Base-by-base conservation (phyloP, 2,329 filamentous ascomycete species). In the Elsinoe perseae region DNA sequence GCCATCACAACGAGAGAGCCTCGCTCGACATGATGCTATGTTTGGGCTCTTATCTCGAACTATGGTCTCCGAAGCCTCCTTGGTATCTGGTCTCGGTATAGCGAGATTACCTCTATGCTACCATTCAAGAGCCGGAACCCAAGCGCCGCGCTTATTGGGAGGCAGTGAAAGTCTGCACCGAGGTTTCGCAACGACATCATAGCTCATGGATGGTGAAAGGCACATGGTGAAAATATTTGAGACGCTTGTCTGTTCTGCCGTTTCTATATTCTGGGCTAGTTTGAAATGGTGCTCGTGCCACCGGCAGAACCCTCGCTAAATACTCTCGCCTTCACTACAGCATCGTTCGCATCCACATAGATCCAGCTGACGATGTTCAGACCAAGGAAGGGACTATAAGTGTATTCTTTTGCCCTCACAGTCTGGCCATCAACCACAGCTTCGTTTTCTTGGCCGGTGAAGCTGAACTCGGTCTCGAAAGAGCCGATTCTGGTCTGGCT, bases 401-500 rank as follows among this genome's bases (percentile, higher is more conserved):
- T 56, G 42, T 65, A 66, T 54, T 65, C 62, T 52, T 59, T 56
- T 20, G 58, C 56, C 25, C 40, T 50, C 4, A 65, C 62, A 9
- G 56, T 52, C 58, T 63, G 28, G n/a, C 64, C 64, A 46, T 61
- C 32, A 5, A 56, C 40, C 25, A 58, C 55, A 16, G 59, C 44
- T 12, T 48, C 56, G 64, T 65, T 64, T 67, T 71, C 46, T 57
- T 64, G 50, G 56, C 68, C 59, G 1, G 57, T 75, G 58, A 73
- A 71, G 10, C 79, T 83, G 80, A 84, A 83, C 66, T 83, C 82
- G 56, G 71, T 70, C 62, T 75, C 63, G 65, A 75, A 84, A 61
- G 80, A 78, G 53, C 81, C 81, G 8, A 83, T 77, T 56, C 83
- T 82, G 18, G 69, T 71, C 59, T 72, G 76, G 0, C 80, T 67